Percentiles rank a stretch among this genome's conserved stretches.
Conservation (phyloP, 345 rosid species). For the Excoecaria cochinchinensis region DNA sequence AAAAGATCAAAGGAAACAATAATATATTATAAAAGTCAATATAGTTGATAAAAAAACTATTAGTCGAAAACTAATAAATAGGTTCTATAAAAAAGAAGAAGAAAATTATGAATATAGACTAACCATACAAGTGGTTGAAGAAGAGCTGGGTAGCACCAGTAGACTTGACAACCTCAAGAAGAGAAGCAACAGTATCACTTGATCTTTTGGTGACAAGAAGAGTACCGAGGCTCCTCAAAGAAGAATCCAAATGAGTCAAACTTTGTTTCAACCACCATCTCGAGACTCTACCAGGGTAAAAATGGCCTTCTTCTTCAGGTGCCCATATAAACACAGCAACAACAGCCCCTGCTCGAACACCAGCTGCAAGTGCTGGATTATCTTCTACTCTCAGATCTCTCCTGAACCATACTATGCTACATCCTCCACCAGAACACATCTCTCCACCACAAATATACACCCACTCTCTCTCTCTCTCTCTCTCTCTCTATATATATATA, state of each 20-base stretch:
- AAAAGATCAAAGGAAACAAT: not conserved
- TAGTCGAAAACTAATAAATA: too few species aligned
- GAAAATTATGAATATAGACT: conserved; percentile 30
- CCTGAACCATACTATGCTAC: conserved; percentile 97
- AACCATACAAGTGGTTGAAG: conserved; percentile 98
- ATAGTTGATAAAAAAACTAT: conserved; percentile 11
- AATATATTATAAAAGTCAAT: conserved; percentile 17
- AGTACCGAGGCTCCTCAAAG: conserved; percentile 86
- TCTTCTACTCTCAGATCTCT: conserved; percentile 98
- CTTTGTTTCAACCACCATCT: conserved; percentile 99
- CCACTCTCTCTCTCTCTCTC: conserved; percentile 28
- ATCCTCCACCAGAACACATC: conserved; percentile 67
- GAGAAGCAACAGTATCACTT: conserved; percentile 73
- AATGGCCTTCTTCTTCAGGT: conserved; percentile 93
- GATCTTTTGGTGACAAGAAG: conserved; percentile 83
- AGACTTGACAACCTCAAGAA: conserved; percentile 73
- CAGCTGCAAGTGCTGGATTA: conserved; percentile 89
- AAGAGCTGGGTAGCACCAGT: conserved; percentile 92
- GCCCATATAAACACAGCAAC: conserved; percentile 84
- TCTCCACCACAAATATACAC: conserved; percentile 27
- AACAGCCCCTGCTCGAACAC: conserved; percentile 86
- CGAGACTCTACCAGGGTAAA: conserved; percentile 88
- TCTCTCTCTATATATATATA: too few species aligned
- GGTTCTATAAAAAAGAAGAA: conserved; percentile 5
- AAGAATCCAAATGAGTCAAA: conserved; percentile 83